Conservation (phyloP, 2,329 filamentous ascomycete species). For the Lachnellula cervina region DNA sequence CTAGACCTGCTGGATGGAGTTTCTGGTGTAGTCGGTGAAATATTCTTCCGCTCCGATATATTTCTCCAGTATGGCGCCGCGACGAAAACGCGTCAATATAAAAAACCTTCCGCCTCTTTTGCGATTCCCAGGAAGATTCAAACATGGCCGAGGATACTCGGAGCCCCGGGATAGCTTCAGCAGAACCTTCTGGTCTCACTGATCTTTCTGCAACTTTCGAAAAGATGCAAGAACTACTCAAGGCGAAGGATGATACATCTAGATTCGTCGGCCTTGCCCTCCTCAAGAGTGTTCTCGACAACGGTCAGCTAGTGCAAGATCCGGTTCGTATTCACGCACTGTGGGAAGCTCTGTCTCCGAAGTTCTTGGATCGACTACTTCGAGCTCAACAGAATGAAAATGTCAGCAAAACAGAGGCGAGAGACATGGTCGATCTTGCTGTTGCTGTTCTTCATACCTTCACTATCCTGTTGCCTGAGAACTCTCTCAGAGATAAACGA, state of each 20-base stretch:
- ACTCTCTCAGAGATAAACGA: constrained; percentile 39
- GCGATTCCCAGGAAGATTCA: background rate
- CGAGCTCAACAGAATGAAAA: constrained; percentile 43
- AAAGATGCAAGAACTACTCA: constrained; percentile 52
- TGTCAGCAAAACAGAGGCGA: constrained; percentile 39
- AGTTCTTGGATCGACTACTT: constrained; percentile 60
- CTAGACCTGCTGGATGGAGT: background rate
- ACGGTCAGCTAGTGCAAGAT: constrained; percentile 48
- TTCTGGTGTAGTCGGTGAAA: background rate
- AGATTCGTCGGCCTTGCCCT: constrained; percentile 64
- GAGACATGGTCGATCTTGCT: constrained; percentile 58
- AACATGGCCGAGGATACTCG: constrained; percentile 4
- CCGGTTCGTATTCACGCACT: constrained; percentile 41
- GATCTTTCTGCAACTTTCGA: constrained; percentile 33
- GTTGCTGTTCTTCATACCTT: constrained; percentile 62
- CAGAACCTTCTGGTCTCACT: constrained; percentile 1
- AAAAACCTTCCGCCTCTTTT: background rate
- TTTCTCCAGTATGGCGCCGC: background rate
- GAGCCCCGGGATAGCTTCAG: background rate
- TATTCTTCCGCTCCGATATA: background rate
- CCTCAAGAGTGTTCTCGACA: constrained; percentile 61
- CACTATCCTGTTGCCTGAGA: constrained; percentile 49
- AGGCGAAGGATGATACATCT: constrained; percentile 59
- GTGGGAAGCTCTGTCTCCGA: constrained; percentile 57
- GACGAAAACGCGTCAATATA: background rate